Evolutionary conservation across 805 yeast genomes (phyloP), one percentile per base, ranked within the genome.

Genomic region (Pichia eremophila): DNA sequence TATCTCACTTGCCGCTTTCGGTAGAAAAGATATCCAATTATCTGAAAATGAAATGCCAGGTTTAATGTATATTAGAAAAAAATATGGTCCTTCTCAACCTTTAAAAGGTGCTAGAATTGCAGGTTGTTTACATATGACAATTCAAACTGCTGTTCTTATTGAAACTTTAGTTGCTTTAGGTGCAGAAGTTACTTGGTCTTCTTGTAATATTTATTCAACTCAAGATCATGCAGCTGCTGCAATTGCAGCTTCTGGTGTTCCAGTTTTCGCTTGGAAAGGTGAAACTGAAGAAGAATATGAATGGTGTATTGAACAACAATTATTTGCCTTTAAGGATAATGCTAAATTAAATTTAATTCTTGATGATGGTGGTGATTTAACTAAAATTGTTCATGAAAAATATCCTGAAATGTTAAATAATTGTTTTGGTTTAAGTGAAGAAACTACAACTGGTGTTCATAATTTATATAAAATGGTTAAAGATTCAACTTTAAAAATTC

Each of bases 141-240:
- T 93, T 66, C 99, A 91, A 78, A 93, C 99, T 64, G 99, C 98
- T 61, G 98, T 91, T 57, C 80, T 91, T 73, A 93, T 93, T 65
- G 99, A 91, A 81, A 91, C 99, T 61, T 80, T 93, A 65, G 86
- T 80, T 64, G 96, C 95, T 57, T 81, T 91, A 62, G 99, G 99
- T 77, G 99, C 99, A 56, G 99, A 91, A 79, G 98, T 91, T 55
- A 93, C 99, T 66, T 91, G 99, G 99, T 81, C 96, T 56, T 88
- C 96, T 44, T 91, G 99, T 81, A 91, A 91, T 95, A 91, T 91
- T 65, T 91, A 87, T 84, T 90, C 98, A 62, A 91, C 99, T 59
- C 99, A 91, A 78, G 99, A 91, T 75, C 98, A 91, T 71, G 98
- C 98, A 61, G 98, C 99, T 64, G 97, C 99, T 66, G 98, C 98